Evolutionary conservation across 768 basidiomycete species (phyloP).

Genomic region (Agaricus blazei): DNA sequence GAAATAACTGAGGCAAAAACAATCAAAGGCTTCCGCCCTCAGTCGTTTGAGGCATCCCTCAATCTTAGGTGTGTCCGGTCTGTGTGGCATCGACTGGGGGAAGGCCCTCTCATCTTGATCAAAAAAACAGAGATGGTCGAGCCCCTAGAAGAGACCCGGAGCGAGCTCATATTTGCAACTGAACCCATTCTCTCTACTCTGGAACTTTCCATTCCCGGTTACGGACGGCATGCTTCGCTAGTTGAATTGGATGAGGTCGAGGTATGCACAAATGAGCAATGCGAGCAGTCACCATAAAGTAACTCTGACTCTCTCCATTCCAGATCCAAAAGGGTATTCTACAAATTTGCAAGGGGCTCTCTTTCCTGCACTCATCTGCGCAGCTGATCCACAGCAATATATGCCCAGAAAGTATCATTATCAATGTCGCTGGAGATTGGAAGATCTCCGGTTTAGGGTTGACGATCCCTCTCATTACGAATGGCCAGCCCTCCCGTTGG

Average conservation of each 20-base stretch:
- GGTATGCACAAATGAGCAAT: slow-evolving; percentile 30
- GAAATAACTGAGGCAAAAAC: not conserved
- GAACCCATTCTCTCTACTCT: slow-evolving; percentile 86
- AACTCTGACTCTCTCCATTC: not conserved
- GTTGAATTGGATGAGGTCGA: slow-evolving; percentile 96
- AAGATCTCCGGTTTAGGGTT: slow-evolving; percentile 89
- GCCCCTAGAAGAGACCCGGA: slow-evolving; percentile 90
- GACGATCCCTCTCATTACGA: slow-evolving; percentile 69
- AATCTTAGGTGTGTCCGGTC: slow-evolving; percentile 60
- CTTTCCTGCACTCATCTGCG: slow-evolving; percentile 89
- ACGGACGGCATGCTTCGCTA: slow-evolving; percentile 45
- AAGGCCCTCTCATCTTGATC: not conserved
- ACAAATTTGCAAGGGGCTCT: slow-evolving; percentile 85
- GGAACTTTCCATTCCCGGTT: slow-evolving; percentile 67
- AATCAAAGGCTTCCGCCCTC: slow-evolving; percentile 68
- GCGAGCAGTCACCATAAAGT: not conserved
- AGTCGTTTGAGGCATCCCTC: slow-evolving; percentile 89
- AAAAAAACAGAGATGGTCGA: slow-evolving; percentile 82
- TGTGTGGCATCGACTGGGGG: not conserved
- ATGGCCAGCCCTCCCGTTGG: slow-evolving; percentile 78
- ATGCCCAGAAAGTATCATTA: slow-evolving; percentile 78
- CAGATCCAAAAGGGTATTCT: slow-evolving; percentile 96
- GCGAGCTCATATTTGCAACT: slow-evolving; percentile 87
- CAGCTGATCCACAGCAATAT: slow-evolving; percentile 91
- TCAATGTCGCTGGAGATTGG: slow-evolving; percentile 96